Base-by-base conservation (phyloP, 495 filamentous ascomycete genomes). In the Podospora anserina region DNA sequence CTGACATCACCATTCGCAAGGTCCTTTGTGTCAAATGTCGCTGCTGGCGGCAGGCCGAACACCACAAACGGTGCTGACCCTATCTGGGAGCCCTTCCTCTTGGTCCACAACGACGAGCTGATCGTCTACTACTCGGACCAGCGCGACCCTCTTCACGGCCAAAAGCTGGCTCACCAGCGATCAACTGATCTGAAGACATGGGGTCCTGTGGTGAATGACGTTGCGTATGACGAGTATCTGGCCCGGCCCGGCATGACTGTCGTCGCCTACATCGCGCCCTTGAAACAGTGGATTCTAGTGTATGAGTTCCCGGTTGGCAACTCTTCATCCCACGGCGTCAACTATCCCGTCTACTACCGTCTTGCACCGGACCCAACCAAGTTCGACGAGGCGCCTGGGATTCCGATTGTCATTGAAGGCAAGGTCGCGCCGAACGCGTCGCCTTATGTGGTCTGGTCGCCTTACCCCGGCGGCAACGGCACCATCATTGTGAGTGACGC, bases 121-220 rank as follows among this genome's bases (percentile, higher is more conserved):
- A 81, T 91, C 55, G 80, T 81, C 75, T 92, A 88, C 74, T 92
- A 91, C 76, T 86, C 88, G 4, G 90, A 92, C 73, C 89, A 91
- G 70, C 82, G 90, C 44, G 89, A 91, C 71, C 78, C 84, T 18
- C 78, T 77, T 0, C 79, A 92, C 71, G 88, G 88, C 13, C 90
- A 92, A 75, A 90, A 90, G 69, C 76, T 92, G n/a, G 83, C 83
- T 2, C 88, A 91, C 71, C 87, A 90, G 71, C 80, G 79, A 2
- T 85, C 85, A 2, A 80, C 76, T 0, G 86, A 91, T 73, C 73
- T 89, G 32, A 75, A 78, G 53, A 83, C 70, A 3, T 92, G 89
- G 90, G 84, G 82, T 9, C 71, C 83, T 11, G 77, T 83, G 6
- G 84, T 90, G 30, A 82, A 90, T 66, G 89, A 91, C 71, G 86